A percentile compares a stretch with the other conserved stretches of the same genome.
These are phyloP conservation scores for Thalassiosira profunda DNA, from an alignment of 108 stramenopile species.

Conservation along the genomic window DNA sequence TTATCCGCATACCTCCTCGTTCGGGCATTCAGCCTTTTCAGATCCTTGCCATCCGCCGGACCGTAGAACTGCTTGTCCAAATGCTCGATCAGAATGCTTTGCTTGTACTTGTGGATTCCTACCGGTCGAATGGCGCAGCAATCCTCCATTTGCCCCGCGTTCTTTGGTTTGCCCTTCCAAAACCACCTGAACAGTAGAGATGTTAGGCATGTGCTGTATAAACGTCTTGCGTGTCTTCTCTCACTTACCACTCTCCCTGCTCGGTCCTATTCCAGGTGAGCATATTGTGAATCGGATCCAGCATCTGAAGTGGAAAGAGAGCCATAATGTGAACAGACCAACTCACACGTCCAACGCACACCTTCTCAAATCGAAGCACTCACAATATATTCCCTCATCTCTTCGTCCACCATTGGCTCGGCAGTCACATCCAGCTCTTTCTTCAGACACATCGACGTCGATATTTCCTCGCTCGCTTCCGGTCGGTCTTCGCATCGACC, in stretches of 20 bases:
- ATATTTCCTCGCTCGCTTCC: constrained; percentile 41
- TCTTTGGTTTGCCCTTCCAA: constrained; percentile 48
- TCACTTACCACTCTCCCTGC: constrained; percentile 60
- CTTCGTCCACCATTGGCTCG: no score
- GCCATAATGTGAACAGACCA: no score
- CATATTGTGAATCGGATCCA: no score
- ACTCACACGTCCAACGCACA: no score
- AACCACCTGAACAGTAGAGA: no score
- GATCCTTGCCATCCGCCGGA: neutral
- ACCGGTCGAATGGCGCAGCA: constrained; percentile 41
- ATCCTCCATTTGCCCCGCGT: constrained; percentile 44
- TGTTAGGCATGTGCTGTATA: no score
- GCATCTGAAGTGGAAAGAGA: no score
- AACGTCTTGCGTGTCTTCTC: no score
- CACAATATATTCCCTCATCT: no score
- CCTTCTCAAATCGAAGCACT: no score
- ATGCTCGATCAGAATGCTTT: neutral
- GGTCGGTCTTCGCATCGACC: constrained; percentile 51
- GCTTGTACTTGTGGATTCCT: constrained; percentile 53
- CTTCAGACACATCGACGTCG: constrained; percentile 34
- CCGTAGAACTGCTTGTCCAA: constrained; percentile 43
- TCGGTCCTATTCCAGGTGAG: constrained; percentile 46
- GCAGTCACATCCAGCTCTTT: no score
- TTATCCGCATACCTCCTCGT: neutral
- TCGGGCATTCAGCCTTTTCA: constrained; percentile 9